Evolutionary conservation across 2,329 filamentous ascomycete genomes (phyloP), one percentile per base, ranked within the genome.

Genomic region (Sporothrix schenckii): DNA sequence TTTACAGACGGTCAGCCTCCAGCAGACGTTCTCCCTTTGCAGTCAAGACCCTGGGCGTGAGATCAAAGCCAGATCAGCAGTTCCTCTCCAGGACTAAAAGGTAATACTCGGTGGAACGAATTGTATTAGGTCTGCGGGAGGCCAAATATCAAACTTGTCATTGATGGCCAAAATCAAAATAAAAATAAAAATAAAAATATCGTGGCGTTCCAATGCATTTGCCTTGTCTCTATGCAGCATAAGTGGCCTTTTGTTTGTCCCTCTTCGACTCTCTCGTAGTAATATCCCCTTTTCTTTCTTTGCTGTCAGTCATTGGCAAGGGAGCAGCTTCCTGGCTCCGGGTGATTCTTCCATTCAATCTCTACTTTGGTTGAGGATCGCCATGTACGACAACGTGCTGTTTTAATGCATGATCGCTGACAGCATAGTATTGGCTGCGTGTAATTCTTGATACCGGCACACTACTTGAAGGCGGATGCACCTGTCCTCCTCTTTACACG

Each of bases 291-390:
- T 34, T 49, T 19, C 4, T 9, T 56, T 13, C 41, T n/a, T 24
- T 5, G 21, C 44, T 24, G n/a, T 63, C 41, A 19, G n/a, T 13
- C 13, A 30, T 49, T 27, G 41, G 13, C 4, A 47, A 63, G 39
- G 58, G 58, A 47, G 39, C 39, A 47, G 39, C 1, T 24, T 63
- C 14, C 21, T n/a, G 16, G 41, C 41, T 47, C 60, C 41, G 60
- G 6, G 34, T 47, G 21, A 16, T 63, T 49, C 11, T 63, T 49
- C 21, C 24, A 34, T 65, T 47, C 39, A 27, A 24, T 58, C 19
- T 47, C n/a, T 63, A 3, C 21, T 66, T 50, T 66, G 61, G 47
- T 53, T 24, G 30, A 66, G 49, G 63, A 66, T 66, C 63, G 44
- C 13, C 65, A 56, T 56, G 65, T 67, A 67, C 65, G 50, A 19